Conservation (phyloP, 2,329 filamentous ascomycete genomes). For the Microdochium nivale region DNA sequence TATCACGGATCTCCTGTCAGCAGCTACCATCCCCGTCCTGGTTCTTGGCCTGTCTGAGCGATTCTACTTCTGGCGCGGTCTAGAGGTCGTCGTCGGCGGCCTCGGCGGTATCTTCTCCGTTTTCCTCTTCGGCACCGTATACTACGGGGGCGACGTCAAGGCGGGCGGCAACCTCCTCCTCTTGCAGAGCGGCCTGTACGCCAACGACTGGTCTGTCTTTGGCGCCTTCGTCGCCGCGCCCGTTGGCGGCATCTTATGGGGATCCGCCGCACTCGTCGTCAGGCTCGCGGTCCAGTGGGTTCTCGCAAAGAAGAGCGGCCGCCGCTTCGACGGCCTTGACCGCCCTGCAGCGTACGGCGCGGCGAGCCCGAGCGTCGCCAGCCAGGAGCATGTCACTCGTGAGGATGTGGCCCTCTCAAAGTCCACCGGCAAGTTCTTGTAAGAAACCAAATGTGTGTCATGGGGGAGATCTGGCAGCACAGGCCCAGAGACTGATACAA, state of each 20-base stretch:
- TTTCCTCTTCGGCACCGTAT: conserved; percentile 73
- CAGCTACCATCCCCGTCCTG: conserved; percentile 66
- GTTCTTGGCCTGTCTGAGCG: conserved; percentile 60
- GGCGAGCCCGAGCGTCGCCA: conserved; percentile 13
- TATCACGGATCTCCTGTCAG: conserved; percentile 72
- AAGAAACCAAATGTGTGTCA: background rate
- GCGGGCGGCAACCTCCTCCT: conserved; percentile 61
- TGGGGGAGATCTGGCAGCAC: background rate
- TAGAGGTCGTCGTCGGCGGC: conserved; percentile 71
- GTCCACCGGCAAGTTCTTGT: background rate
- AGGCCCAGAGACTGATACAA: background rate
- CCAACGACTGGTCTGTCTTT: conserved; percentile 72
- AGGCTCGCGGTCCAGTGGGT: conserved; percentile 52
- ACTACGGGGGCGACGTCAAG: conserved; percentile 65
- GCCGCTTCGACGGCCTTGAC: conserved; percentile 60
- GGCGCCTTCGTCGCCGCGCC: conserved; percentile 77
- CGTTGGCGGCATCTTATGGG: conserved; percentile 66
- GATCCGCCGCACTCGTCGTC: conserved; percentile 50
- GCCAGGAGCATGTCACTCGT: conserved; percentile 16
- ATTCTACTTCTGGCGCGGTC: conserved; percentile 67
- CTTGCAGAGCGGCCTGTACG: conserved; percentile 65
- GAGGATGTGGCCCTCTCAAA: conserved; percentile 20
- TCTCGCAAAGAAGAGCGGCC: conserved; percentile 47
- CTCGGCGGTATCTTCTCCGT: conserved; percentile 71
- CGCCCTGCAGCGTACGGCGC: conserved; percentile 26